Conservation (phyloP, 1,284 basidiomycete species). For the Xerocomus amazonicus region DNA sequence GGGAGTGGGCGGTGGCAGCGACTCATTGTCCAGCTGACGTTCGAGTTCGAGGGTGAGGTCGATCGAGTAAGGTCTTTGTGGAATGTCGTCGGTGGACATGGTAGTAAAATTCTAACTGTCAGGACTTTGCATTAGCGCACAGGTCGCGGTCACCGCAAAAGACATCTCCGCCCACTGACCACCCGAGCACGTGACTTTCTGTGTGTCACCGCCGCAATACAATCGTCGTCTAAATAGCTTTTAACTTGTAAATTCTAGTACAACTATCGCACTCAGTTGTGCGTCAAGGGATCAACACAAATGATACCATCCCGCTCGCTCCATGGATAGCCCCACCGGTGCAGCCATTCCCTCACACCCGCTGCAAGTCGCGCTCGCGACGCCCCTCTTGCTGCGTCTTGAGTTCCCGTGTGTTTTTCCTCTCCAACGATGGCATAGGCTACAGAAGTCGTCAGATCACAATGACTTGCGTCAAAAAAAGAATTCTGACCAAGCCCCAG, state of each 20-base stretch:
- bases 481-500: constrained; percentile 68
- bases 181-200: constrained; percentile 17
- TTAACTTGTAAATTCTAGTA: neutral
- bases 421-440: constrained; percentile 91
- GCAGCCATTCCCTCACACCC: constrained; percentile 85
- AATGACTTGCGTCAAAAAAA: neutral
- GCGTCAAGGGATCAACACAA: constrained; percentile 82
- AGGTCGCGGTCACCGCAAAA: constrained; percentile 12
- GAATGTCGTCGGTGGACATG: constrained; percentile 22
- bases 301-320: constrained; percentile 87
- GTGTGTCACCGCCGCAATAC: neutral
- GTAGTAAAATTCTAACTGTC: constrained; percentile 2
- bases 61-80: constrained; percentile 53
- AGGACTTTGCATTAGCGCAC: constrained; percentile 1
- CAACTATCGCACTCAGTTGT: constrained; percentile 37
- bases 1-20: constrained; percentile 44
- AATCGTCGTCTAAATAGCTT: constrained; percentile 16
- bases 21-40: constrained; percentile 66
- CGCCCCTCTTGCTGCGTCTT: constrained; percentile 76
- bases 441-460: constrained; percentile 31
- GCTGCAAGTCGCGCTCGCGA: constrained; percentile 79
- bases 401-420: constrained; percentile 91
- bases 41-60: constrained; percentile 76
- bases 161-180: neutral
- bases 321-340: constrained; percentile 96